Base-by-base conservation (phyloP, 495 filamentous ascomycete species). In the Penicillium angulare region DNA sequence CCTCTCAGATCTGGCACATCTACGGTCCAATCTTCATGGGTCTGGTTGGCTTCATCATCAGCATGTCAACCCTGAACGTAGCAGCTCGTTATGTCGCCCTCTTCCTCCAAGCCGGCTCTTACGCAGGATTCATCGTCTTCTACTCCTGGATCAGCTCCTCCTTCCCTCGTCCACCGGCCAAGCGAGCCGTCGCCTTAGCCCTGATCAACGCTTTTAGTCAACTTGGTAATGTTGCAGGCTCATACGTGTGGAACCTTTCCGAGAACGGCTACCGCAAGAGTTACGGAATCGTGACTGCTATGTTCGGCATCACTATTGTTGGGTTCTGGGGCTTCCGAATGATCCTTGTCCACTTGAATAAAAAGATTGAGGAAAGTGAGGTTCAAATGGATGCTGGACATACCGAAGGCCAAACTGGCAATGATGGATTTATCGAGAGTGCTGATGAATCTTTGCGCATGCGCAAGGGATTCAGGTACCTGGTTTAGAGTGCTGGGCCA, bases 111-210 rank as follows among this genome's bases (percentile, higher is more conserved):
- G 83, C 71, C 9, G 56, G 68, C 22, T 67, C 72, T 24, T 76
- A 77, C 43, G 66, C 71, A 2, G 85, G 80, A 10, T 91, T 86
- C 56, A 86, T 88, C 9, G 86, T 91, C 7, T 79, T 79, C 31
- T 77, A 90, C 23, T 83, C 84, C 7, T 95, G 88, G 89, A 90
- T 92, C 57, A 81, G 76, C 47, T 87, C 89, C 63, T 84, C 84
- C 3, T 78, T 93, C 53, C 88, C 89, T 7, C 81, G 89, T 3
- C 90, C 90, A 0, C 88, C 86, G 0, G 85, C 87, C 21, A 95
- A 95, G 69, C 84, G 89, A 34, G 89, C 89, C 1, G 89, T 88
- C 0, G 87, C 87, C 0, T 70, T 93, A 3, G 90, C 90, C 27
- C 79, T 86, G 52, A 89, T 92, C 72, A 95, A 95, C 63, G 87